phyloP scores from a whole-genome alignment of 306 rosid species.

The Aeschynomene evenia region DNA sequence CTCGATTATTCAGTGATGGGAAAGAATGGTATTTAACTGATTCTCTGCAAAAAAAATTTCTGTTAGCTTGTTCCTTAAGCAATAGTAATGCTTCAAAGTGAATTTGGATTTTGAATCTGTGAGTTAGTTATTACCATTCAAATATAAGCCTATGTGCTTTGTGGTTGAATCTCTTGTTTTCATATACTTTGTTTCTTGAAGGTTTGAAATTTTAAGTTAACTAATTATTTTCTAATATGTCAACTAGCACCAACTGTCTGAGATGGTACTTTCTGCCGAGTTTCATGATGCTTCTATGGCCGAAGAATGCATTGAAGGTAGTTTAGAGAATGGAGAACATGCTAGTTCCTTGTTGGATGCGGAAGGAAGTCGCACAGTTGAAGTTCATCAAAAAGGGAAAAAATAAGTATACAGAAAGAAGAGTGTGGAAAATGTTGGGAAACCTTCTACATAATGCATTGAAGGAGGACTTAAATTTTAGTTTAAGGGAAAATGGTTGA shows the following conservation, averaged over 20 bases:
- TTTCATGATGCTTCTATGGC: slow-evolving; percentile 42
- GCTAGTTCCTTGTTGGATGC: slow-evolving; percentile 53
- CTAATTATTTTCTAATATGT: slow-evolving; percentile 27
- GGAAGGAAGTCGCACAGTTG: slow-evolving; percentile 61
- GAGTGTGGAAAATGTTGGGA: slow-evolving; percentile 47
- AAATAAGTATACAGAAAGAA: slow-evolving; percentile 56
- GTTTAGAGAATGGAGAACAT: slow-evolving; percentile 65
- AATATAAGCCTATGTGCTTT: not conserved
- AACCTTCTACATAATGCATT: slow-evolving; percentile 61
- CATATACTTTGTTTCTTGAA: not conserved
- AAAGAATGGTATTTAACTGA: slow-evolving; percentile 44
- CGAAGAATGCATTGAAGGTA: slow-evolving; percentile 67
- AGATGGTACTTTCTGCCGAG: slow-evolving; percentile 44
- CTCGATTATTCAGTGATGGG: slow-evolving; percentile 50
- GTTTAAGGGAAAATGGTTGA: slow-evolving; percentile 56
- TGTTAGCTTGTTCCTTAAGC: not conserved
- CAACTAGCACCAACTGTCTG: slow-evolving; percentile 46
- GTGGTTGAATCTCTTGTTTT: slow-evolving; percentile 39
- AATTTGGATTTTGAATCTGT: slow-evolving; percentile 31
- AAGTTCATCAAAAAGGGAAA: slow-evolving; percentile 49
- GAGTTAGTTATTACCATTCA: slow-evolving; percentile 33
- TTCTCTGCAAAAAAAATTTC: not conserved
- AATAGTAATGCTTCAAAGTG: not conserved
- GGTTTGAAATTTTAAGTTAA: slow-evolving; percentile 1
- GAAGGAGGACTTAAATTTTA: slow-evolving; percentile 66